phyloP scores from a whole-genome alignment of 2,329 filamentous ascomycete species.

The Aspergillus fumigatus region DNA sequence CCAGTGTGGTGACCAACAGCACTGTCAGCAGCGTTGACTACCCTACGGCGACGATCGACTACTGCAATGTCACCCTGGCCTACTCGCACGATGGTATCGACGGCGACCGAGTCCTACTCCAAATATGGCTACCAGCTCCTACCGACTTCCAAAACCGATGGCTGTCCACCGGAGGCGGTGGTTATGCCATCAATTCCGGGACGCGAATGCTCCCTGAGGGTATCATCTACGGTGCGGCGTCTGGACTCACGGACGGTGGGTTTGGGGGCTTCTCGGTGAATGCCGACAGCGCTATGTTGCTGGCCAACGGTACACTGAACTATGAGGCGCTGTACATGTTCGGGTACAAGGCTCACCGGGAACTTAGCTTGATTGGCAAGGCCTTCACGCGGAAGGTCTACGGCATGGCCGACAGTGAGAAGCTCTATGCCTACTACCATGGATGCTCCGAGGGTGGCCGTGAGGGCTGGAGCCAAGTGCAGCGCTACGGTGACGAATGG shows the following conservation, averaged over 20 bases:
- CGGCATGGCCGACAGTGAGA: neutral
- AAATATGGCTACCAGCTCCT: slow-evolving; percentile 43
- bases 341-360: neutral
- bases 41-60: slow-evolving; percentile 13
- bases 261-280: neutral
- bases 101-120: slow-evolving; percentile 31
- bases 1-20: neutral
- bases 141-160: slow-evolving; percentile 44
- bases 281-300: neutral
- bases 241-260: neutral
- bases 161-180: slow-evolving; percentile 46
- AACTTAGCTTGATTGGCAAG: neutral
- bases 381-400: neutral
- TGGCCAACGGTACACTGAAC: neutral
- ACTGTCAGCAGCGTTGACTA: slow-evolving; percentile 1
- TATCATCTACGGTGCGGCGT: no score
- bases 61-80: slow-evolving; percentile 46
- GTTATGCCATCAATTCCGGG: slow-evolving; percentile 41
- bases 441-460: slow-evolving; percentile 49
- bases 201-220: neutral
- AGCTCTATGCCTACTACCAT: slow-evolving; percentile 41
- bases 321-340: neutral
- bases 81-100: slow-evolving; percentile 43
- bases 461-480: slow-evolving; percentile 33
- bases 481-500: slow-evolving; percentile 44